These are phyloP conservation scores for Russula sp. DNA, from an alignment of 768 basidiomycete species.

Conservation along the genomic window DNA sequence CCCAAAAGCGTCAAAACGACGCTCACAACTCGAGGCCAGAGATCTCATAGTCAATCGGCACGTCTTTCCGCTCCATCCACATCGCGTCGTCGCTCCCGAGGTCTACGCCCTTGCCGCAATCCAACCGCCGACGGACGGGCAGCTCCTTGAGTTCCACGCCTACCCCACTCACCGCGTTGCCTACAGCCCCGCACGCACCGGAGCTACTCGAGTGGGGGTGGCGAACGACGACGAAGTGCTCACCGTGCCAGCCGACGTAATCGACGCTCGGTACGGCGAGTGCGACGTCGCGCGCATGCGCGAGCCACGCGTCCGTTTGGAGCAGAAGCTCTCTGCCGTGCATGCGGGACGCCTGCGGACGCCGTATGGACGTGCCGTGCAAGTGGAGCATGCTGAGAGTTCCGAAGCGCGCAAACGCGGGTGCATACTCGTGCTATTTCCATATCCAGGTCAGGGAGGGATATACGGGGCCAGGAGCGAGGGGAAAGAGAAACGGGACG, in stretches of 20 bases:
- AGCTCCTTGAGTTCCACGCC: constrained; percentile 52
- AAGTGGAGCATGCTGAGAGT: constrained; percentile 57
- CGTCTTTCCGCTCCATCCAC: constrained; percentile 67
- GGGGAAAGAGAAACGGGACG: constrained; percentile 21
- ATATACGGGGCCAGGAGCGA: not conserved
- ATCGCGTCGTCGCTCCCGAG: constrained; percentile 54
- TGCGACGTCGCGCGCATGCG: constrained; percentile 47
- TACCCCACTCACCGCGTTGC: constrained; percentile 17
- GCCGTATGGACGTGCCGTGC: constrained; percentile 40
- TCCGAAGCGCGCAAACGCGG: constrained; percentile 41
- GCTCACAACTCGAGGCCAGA: constrained; percentile 39
- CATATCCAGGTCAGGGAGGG: not conserved
- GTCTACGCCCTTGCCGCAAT: constrained; percentile 63
- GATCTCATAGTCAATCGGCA: constrained; percentile 72
- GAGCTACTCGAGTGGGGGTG: not conserved
- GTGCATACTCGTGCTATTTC: constrained; percentile 48
- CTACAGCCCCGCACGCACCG: not conserved
- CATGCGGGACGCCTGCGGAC: constrained; percentile 52
- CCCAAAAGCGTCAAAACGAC: not conserved
- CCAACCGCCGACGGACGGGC: constrained; percentile 48
- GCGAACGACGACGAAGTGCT: constrained; percentile 61
- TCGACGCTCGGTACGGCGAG: constrained; percentile 46
- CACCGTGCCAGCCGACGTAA: constrained; percentile 69
- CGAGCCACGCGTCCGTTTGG: constrained; percentile 52
- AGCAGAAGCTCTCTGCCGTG: constrained; percentile 53